These are phyloP conservation scores for Aspergillus fijiensis DNA, from an alignment of 2,329 filamentous ascomycete genomes.

Conservation along the genomic window DNA sequence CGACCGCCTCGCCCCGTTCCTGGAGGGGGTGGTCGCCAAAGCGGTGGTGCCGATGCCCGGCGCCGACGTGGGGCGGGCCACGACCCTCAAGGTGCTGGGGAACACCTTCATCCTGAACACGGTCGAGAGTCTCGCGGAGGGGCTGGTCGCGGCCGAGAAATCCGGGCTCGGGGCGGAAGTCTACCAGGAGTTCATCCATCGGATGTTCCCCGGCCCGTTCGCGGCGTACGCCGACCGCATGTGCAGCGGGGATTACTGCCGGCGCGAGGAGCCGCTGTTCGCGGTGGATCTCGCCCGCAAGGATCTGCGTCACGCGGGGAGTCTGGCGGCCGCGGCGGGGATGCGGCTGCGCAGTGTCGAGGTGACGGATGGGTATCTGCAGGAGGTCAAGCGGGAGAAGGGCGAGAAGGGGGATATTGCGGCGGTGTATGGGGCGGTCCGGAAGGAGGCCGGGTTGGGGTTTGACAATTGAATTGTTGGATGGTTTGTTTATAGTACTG, in stretches of 20 bases:
- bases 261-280: slow-evolving; percentile 75
- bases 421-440: slow-evolving; percentile 76
- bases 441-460: slow-evolving; percentile 70
- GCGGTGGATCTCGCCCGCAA: slow-evolving; percentile 79
- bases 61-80: slow-evolving; percentile 68
- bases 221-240: slow-evolving; percentile 73
- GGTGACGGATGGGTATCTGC: slow-evolving; percentile 67
- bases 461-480: slow-evolving; percentile 60
- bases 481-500: too few relatives aligned
- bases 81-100: slow-evolving; percentile 75
- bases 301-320: slow-evolving; percentile 72
- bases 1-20: slow-evolving; percentile 66
- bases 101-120: slow-evolving; percentile 86
- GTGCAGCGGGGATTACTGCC: slow-evolving; percentile 72
- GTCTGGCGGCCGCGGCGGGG: slow-evolving; percentile 63
- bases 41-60: slow-evolving; percentile 69
- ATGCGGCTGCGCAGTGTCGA: slow-evolving; percentile 64
- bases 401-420: slow-evolving; percentile 76
- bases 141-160: slow-evolving; percentile 76
- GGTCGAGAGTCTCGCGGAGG: slow-evolving; percentile 76
- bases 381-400: slow-evolving; percentile 65
- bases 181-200: slow-evolving; percentile 69
- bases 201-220: slow-evolving; percentile 74
- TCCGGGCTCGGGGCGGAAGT: slow-evolving; percentile 69
- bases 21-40: slow-evolving; percentile 69